Evolutionary conservation across 2,329 filamentous ascomycete species (phyloP).

Genomic region (Talaromyces sp.): DNA sequence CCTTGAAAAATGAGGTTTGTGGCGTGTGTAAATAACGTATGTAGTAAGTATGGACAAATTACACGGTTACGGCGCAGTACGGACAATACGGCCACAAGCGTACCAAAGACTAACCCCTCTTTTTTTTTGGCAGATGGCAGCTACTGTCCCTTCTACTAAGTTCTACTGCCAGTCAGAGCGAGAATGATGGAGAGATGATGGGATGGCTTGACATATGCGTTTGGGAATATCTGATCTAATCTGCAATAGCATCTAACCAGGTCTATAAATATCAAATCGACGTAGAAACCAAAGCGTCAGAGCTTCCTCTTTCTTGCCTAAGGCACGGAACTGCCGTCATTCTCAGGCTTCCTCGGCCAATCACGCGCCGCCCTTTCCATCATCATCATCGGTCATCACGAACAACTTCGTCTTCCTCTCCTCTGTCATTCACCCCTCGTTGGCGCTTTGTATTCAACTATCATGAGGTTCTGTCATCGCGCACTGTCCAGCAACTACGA

Average conservation of each 20-base stretch:
- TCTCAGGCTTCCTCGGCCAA: neutral
- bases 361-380: neutral
- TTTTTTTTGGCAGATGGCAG: neutral
- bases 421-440: neutral
- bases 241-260: neutral
- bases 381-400: conserved; percentile 1
- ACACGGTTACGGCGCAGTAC: neutral
- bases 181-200: conserved; percentile 3
- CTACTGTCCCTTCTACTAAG: neutral
- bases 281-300: neutral
- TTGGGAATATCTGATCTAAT: neutral
- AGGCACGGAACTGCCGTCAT: conserved; percentile 1
- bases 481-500: neutral
- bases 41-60: neutral
- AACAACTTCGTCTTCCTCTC: neutral
- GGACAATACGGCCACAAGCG: neutral
- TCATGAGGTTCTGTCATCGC: conserved; percentile 1
- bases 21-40: conserved; percentile 9
- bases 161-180: neutral
- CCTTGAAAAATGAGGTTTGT: conserved; percentile 5
- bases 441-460: neutral
- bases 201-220: neutral
- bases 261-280: neutral
- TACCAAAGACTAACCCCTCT: conserved; percentile 6
- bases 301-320: neutral